phyloP scores from a whole-genome alignment of 164 flowering plant genomes.

The Protea cynaroides region DNA sequence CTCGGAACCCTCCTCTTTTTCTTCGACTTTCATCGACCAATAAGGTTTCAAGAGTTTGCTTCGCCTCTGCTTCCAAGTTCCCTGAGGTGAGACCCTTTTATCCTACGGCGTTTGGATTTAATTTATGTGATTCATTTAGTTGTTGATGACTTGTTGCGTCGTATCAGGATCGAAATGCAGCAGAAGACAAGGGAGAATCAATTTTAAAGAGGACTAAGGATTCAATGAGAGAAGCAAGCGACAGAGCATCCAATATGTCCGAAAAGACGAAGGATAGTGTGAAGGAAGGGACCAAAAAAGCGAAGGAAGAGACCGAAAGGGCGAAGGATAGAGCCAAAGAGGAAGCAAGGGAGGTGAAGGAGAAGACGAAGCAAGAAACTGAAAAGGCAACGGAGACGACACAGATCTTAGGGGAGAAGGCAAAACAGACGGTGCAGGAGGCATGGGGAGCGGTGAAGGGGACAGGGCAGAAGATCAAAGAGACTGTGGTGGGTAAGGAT shows the following conservation, averaged over 20 bases:
- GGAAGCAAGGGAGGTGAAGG: conserved; percentile 14
- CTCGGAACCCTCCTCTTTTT: conserved; percentile 18
- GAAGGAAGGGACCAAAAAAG: neutral
- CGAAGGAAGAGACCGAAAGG: too few relatives aligned
- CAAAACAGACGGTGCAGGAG: conserved; percentile 39
- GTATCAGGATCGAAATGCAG: conserved; percentile 22
- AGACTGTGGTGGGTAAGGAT: conserved; percentile 40
- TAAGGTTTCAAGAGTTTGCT: conserved; percentile 42
- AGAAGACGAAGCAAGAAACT: conserved; percentile 16
- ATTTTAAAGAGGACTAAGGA: neutral
- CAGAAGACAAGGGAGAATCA: conserved; percentile 8
- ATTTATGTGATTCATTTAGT: neutral
- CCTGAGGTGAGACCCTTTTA: conserved; percentile 14
- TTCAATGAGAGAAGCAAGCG: conserved; percentile 6
- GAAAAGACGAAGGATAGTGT: neutral
- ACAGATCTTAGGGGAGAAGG: conserved; percentile 21
- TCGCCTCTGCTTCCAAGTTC: conserved; percentile 36
- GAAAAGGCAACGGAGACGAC: conserved; percentile 5
- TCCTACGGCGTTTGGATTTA: too few relatives aligned
- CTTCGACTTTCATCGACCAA: conserved; percentile 7
- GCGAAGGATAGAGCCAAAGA: conserved; percentile 11
- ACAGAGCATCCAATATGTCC: conserved; percentile 2
- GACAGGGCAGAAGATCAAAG: conserved; percentile 48
- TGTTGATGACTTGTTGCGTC: neutral
- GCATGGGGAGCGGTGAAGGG: conserved; percentile 54